Evolutionary conservation across 2,329 filamentous ascomycete species (phyloP).

Genomic region (Pyrenochaeta sp.): DNA sequence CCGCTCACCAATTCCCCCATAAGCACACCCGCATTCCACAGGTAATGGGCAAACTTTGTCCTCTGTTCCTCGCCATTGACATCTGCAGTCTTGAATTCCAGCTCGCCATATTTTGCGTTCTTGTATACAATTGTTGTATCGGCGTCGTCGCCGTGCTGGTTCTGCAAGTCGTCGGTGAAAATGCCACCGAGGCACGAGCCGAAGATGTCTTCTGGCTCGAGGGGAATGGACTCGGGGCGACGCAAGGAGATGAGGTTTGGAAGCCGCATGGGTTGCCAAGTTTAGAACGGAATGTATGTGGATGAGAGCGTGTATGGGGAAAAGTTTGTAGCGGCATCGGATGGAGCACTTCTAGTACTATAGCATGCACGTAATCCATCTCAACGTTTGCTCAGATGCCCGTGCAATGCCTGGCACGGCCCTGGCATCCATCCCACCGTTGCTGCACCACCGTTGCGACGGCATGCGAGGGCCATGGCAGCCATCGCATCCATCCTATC

Average conservation of each 20-base stretch:
- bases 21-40: conserved; percentile 71
- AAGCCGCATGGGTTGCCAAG: conserved; percentile 34
- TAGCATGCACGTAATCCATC: no score
- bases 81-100: conserved; percentile 54
- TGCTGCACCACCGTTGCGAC: no score
- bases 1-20: conserved; percentile 55
- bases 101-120: conserved; percentile 44
- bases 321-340: no score
- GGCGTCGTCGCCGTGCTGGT: conserved; percentile 68
- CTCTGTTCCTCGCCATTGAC: conserved; percentile 63
- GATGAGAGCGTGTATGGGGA: no score
- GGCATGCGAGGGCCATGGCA: no score
- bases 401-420: no score
- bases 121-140: conserved; percentile 66
- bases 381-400: no score
- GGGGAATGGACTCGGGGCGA: conserved; percentile 31
- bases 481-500: no score
- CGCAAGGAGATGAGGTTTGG: conserved; percentile 39
- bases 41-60: conserved; percentile 72
- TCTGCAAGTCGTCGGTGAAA: conserved; percentile 72
- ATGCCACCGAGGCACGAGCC: conserved; percentile 66
- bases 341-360: no score
- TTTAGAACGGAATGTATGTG: no score
- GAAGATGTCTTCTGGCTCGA: conserved; percentile 67
- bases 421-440: no score